Evolutionary conservation across 306 rosid genomes (phyloP), one percentile per base, ranked within the genome.

Genomic region (Heteromeles arbutifolia): DNA sequence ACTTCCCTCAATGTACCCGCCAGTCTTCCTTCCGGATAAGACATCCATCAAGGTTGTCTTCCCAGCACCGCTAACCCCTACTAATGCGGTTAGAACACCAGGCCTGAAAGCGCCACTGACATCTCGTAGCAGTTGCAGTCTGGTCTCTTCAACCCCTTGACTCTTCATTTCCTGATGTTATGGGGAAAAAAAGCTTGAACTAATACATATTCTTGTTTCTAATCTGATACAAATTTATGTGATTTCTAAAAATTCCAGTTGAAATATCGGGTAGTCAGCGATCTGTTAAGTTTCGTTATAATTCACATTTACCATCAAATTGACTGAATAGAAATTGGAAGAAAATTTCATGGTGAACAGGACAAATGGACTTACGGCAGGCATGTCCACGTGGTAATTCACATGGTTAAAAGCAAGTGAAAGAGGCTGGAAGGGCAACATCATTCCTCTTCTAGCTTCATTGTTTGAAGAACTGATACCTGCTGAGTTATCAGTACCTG

Each of bases 61-160:
- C 41, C 88, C 88, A 50, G 88, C 88, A 31, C 88, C 88, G 73
- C 88, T 85, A 8, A 85, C 86, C 17, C 88, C 86, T 56, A 82
- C 84, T 19, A 82, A 65, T 54, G 88, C 88, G 7, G 88, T 85
- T 65, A 85, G 77, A 24, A 85, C 86, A 26, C 88, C 88, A 31
- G 86, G 88, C 65, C 84, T 68, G 70, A 82, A 85, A 69, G 84
- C 75, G 9, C 88, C 86, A 28, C 84, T 85, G 18, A 79, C 86
- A 26, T 78, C 82, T 41, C 21, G 77, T 21, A 85, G 57, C 19
- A 82, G 72, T n/a, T 79, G 84, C 67, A 82, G 68, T 39, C 80
- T 81, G 24, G 72, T 78, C 43, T 82, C 86, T 15, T 21, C 81
- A n/a, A 85, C 54, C 22, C 82, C 88, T 65, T 82, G 86, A 61